A percentile compares a stretch with the other conserved stretches of the same genome.
Evolutionary conservation across 2,329 filamentous ascomycete genomes (phyloP).

Genomic region (Ilyonectria sp.): DNA sequence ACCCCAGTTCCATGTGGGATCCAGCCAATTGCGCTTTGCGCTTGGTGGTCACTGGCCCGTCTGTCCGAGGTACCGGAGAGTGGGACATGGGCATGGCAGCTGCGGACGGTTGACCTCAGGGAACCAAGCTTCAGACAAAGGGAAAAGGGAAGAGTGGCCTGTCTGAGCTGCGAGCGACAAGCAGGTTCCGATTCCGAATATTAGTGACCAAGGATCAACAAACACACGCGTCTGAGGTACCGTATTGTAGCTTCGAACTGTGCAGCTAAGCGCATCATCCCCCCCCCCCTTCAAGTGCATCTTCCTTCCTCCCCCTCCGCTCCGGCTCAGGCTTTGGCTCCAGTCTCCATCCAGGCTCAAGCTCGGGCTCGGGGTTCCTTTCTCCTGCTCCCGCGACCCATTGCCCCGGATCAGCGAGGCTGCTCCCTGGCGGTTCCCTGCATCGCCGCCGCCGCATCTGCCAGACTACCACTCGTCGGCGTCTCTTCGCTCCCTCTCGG

Average conservation of each 20-base stretch:
- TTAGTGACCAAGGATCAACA: background rate
- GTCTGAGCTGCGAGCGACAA: background rate
- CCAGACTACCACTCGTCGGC: conserved; percentile 12
- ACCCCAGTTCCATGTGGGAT: conserved; percentile 15
- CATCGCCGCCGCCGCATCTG: conserved; percentile 23
- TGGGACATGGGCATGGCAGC: conserved; percentile 22
- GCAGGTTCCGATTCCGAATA: background rate
- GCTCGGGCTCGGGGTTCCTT: conserved; percentile 27
- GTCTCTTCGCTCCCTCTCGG: conserved; percentile 1
- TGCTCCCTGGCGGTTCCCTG: conserved; percentile 23
- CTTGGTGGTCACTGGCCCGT: conserved; percentile 15
- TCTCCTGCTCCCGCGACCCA: conserved; percentile 29
- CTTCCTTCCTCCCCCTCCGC: background rate
- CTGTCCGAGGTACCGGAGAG: conserved; percentile 29
- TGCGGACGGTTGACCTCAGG: conserved; percentile 11
- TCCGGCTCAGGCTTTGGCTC: conserved; percentile 4
- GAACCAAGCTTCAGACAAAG: conserved; percentile 5
- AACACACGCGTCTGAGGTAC: background rate
- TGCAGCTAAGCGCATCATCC: background rate
- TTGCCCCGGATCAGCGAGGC: conserved; percentile 36
- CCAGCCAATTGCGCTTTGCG: conserved; percentile 15
- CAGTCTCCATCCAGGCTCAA: conserved; percentile 15
- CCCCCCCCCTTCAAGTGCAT: background rate
- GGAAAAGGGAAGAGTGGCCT: conserved; percentile 10
- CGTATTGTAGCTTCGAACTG: background rate